Evolutionary conservation across 345 rosid genomes (phyloP).

Genomic region (Arabis hirsuta): DNA sequence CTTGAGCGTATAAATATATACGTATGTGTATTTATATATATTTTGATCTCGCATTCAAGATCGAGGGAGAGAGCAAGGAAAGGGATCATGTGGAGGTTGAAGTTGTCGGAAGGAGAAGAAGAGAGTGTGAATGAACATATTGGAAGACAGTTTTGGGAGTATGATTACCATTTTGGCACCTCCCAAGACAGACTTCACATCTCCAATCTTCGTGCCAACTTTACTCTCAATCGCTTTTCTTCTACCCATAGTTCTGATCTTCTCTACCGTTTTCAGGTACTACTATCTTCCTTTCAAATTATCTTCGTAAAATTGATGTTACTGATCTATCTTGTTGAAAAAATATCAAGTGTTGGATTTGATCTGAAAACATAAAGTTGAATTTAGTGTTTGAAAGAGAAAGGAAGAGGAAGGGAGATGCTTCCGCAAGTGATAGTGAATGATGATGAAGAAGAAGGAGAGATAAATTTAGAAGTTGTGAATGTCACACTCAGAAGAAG

Average conservation of each 20-base stretch:
- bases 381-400: slow-evolving; percentile 32
- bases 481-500: slow-evolving; percentile 47
- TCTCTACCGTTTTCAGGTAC: slow-evolving; percentile 31
- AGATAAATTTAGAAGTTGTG: slow-evolving; percentile 43
- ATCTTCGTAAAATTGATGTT: no score
- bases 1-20: neutral
- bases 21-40: neutral
- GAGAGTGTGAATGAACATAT: slow-evolving; percentile 35
- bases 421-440: neutral
- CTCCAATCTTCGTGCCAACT: slow-evolving; percentile 3
- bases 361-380: neutral
- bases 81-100: slow-evolving; percentile 30
- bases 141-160: slow-evolving; percentile 41
- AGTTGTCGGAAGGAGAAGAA: slow-evolving; percentile 28
- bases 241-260: slow-evolving; percentile 30
- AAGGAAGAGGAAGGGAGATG: slow-evolving; percentile 16
- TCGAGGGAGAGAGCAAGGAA: neutral
- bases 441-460: slow-evolving; percentile 20
- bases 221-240: slow-evolving; percentile 21
- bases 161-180: slow-evolving; percentile 23
- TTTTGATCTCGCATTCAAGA: neutral
- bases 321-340: neutral
- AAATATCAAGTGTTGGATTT: neutral
- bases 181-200: slow-evolving; percentile 22
- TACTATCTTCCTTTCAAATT: neutral